Percentiles rank a stretch among this genome's conserved stretches.
phyloP scores from a whole-genome alignment of 2,329 filamentous ascomycete genomes.

The Phialocephala subalpina region DNA sequence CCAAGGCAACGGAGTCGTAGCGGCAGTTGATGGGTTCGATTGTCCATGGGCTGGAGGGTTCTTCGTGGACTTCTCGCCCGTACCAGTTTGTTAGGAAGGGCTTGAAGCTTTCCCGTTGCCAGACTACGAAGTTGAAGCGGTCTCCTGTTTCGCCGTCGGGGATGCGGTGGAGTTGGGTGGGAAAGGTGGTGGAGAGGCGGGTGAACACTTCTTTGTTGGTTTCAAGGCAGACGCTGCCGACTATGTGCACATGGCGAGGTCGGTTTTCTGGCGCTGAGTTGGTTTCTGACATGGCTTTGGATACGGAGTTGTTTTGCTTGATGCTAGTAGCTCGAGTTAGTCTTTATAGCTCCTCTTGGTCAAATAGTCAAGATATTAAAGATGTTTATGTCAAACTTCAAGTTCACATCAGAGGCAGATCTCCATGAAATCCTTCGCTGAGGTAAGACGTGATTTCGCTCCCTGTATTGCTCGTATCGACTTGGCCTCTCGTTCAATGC shows the following conservation, averaged over 20 bases:
- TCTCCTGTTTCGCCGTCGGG: conserved; percentile 52
- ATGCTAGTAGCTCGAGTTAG: no score
- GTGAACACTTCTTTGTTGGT: conserved; percentile 46
- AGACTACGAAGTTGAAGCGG: conserved; percentile 45
- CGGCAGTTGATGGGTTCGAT: conserved; percentile 22
- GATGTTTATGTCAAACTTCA: background rate
- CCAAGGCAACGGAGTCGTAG: conserved; percentile 43
- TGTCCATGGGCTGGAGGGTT: background rate
- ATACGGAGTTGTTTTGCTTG: background rate
- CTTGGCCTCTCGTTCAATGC: no score
- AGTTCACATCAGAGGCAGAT: background rate
- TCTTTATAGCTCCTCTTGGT: no score
- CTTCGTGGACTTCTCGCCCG: background rate
- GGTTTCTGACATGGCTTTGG: background rate
- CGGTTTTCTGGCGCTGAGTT: background rate
- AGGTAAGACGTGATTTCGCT: background rate
- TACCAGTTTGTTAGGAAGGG: conserved; percentile 1
- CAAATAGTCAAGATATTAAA: background rate
- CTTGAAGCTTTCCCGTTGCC: conserved; percentile 45
- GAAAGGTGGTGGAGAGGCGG: conserved; percentile 40
- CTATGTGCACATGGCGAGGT: conserved; percentile 35
- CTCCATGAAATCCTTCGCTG: background rate
- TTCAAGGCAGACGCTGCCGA: conserved; percentile 49
- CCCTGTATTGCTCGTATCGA: background rate
- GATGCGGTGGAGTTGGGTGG: conserved; percentile 46